Conservation (phyloP, 345 rosid genomes). For the Eucalyptus erythrocorys region DNA sequence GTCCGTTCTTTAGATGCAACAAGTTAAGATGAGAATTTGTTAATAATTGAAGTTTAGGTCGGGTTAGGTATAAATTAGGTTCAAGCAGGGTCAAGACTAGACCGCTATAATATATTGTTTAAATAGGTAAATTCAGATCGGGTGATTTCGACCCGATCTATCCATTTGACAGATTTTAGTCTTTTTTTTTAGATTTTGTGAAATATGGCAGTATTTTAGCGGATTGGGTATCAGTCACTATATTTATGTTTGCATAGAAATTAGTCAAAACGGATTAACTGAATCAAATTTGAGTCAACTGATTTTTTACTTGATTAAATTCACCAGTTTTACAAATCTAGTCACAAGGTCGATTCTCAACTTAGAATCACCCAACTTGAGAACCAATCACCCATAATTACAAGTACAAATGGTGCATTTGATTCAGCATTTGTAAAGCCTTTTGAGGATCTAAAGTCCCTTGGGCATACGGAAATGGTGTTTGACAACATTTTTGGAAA, state of each 20-base stretch:
- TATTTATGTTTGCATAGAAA: too few relatives aligned
- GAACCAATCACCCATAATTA: neutral
- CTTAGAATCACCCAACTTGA: neutral
- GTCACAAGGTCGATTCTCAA: neutral
- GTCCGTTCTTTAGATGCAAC: neutral
- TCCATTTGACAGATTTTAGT: neutral
- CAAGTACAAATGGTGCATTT: neutral
- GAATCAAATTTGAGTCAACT: too few relatives aligned
- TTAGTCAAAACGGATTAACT: neutral
- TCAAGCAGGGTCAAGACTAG: neutral
- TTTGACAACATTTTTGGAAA: neutral
- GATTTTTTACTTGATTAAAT: rapidly evolving
- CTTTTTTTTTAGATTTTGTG: too few relatives aligned
- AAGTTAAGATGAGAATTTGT: neutral
- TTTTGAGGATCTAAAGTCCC: neutral
- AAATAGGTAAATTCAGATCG: neutral
- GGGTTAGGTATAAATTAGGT: neutral
- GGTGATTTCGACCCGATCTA: neutral
- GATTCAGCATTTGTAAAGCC: too few relatives aligned
- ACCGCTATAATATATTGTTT: neutral
- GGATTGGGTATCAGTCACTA: neutral
- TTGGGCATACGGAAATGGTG: neutral
- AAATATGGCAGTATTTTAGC: rapidly evolving
- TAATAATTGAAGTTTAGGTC: neutral
- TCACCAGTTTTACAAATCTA: neutral